Evolutionary conservation across 2,329 filamentous ascomycete genomes (phyloP), one percentile per base, ranked within the genome.

Genomic region (Aspergillaceae sp.): DNA sequence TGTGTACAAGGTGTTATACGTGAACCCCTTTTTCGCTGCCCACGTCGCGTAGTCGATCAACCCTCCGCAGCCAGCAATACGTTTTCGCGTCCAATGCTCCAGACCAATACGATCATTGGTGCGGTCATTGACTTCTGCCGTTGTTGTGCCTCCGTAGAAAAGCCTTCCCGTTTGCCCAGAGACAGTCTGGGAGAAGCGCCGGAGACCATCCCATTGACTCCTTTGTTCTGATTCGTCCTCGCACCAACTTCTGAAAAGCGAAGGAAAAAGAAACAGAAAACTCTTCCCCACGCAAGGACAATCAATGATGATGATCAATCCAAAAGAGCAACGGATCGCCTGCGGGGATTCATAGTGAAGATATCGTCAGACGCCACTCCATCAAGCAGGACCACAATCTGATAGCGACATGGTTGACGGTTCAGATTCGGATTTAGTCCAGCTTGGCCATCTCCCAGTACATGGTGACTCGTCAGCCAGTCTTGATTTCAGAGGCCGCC

Each of bases 371-470:
- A 77, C 4, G 69, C 71, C 0, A 68, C 58, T 7, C 74, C 70
- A 7, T 68, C 66, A 6, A 78, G 60, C 10, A 77, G 48, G 7
- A 72, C 68, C 1, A 76, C 64, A 46, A 79, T 74, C 45, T 69
- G 68, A 51, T 78, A 76, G 30, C 73, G 61, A 43, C 72, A 74
- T 6, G 73, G 70, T 32, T 73, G 70, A 2, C 78, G 69, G 38
- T 72, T 71, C 51, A 79, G 74, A 49, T 75, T 74, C 1, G 77
- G 74, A 51, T 19, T 2, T 74, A 70, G 47, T 80, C 75, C 2
- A 79, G 62, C 53, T 80, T 79, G 19, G 70, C 73, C 49, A 80
- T 57, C 27, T 76, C 73, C 77, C 77, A 80, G 28, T 71, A 71
- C 35, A 81, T 65, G 7, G 73, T 73, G 27, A 79, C 70, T 30